Percentiles rank a stretch among this genome's conserved stretches.
These are phyloP conservation scores for Babesia sp. DNA, from an alignment of 169 alveolate genomes.

Conservation along the genomic window DNA sequence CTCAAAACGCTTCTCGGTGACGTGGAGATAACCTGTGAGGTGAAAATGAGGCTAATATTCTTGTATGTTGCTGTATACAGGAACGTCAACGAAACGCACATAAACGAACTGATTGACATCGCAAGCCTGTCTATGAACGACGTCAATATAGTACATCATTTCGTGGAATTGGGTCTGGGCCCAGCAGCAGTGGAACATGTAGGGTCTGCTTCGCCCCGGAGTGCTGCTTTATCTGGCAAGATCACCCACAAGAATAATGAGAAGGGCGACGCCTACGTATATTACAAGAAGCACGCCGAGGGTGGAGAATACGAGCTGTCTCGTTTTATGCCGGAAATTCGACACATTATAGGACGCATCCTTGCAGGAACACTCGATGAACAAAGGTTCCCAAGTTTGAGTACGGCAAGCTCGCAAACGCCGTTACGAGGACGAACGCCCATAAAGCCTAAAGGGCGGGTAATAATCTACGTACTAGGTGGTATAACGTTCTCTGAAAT, in stretches of 20 bases:
- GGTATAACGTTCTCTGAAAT: constrained; percentile 82
- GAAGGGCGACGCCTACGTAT: constrained; percentile 35
- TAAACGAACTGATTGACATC: constrained; percentile 6
- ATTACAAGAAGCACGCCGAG: constrained; percentile 33
- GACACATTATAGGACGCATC: constrained; percentile 2
- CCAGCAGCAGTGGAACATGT: not conserved
- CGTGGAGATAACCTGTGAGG: constrained; percentile 51
- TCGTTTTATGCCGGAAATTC: constrained; percentile 40
- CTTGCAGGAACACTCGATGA: constrained; percentile 30
- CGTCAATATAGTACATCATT: not conserved
- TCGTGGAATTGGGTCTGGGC: constrained; percentile 3
- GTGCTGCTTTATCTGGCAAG: not conserved
- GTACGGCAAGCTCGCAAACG: not conserved
- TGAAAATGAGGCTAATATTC: constrained; percentile 71
- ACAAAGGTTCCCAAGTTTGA: constrained; percentile 19
- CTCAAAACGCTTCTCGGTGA: constrained; percentile 39
- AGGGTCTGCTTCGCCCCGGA: not conserved
- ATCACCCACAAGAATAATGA: constrained; percentile 8
- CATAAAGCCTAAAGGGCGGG: not conserved
- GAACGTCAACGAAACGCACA: constrained; percentile 7
- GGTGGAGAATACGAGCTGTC: constrained; percentile 51
- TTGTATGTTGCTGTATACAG: constrained; percentile 61
- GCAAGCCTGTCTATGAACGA: not conserved
- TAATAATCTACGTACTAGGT: constrained; percentile 77
- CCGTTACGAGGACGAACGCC: not conserved